These are phyloP conservation scores for Claviceps purpurea DNA, from an alignment of 2,329 filamentous ascomycete species.

Conservation along the genomic window DNA sequence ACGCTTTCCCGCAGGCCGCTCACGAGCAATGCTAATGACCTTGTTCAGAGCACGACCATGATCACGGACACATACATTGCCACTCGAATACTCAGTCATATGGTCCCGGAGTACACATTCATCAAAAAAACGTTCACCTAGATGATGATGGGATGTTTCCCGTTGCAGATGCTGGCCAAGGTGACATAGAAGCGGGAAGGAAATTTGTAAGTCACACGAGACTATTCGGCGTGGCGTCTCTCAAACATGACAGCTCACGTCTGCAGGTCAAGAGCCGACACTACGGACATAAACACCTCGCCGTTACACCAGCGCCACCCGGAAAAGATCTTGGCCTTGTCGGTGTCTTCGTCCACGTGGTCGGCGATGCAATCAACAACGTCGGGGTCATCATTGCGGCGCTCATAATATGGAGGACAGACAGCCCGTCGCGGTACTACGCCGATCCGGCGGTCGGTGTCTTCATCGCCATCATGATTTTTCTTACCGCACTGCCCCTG, in stretches of 20 bases:
- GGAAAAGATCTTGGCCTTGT: conserved; percentile 55
- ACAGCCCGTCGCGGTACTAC: conserved; percentile 48
- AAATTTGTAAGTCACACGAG: background rate
- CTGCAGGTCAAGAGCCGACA: conserved; percentile 17
- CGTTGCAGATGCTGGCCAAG: background rate
- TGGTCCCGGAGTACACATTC: background rate
- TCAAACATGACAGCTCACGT: background rate
- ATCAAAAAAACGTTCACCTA: background rate
- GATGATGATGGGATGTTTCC: background rate
- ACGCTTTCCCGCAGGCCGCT: no score
- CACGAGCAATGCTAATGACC: background rate
- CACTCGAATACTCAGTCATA: conserved; percentile 13
- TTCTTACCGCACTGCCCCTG: conserved; percentile 49
- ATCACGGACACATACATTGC: conserved; percentile 12
- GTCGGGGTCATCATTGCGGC: conserved; percentile 60
- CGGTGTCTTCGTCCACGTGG: conserved; percentile 55
- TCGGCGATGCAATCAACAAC: conserved; percentile 65
- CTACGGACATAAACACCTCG: conserved; percentile 35
- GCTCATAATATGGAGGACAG: conserved; percentile 52
- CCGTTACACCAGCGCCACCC: conserved; percentile 17
- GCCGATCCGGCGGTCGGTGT: conserved; percentile 58
- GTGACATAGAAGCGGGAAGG: background rate
- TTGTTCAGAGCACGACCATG: conserved; percentile 22
- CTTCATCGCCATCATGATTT: conserved; percentile 60
- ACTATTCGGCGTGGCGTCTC: background rate